A percentile compares a stretch with the other conserved stretches of the same genome.
These are phyloP conservation scores for Hanseniaspora thailandica DNA, from an alignment of 805 yeast species.

Conservation along the genomic window DNA sequence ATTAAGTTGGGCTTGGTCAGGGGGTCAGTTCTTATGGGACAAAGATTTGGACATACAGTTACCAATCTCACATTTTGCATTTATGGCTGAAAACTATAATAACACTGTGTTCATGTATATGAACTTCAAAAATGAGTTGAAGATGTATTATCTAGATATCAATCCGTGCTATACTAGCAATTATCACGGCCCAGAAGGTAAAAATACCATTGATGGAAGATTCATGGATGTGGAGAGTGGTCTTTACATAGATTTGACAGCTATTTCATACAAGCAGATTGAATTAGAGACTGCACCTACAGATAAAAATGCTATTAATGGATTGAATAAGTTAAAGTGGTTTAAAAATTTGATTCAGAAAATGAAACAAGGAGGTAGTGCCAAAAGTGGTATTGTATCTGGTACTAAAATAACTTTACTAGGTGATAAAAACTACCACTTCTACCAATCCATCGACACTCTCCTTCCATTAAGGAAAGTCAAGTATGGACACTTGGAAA, in stretches of 20 bases:
- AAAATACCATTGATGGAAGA: conserved; percentile 46
- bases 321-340: background rate
- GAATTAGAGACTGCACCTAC: background rate
- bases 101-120: conserved; percentile 35
- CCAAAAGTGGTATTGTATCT: background rate
- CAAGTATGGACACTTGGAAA: conserved; percentile 14
- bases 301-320: background rate
- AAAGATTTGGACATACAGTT: conserved; percentile 44
- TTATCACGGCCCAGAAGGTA: conserved; percentile 30
- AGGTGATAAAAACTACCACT: conserved; percentile 14
- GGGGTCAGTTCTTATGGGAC: conserved; percentile 45
- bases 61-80: conserved; percentile 34
- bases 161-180: conserved; percentile 35
- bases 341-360: background rate
- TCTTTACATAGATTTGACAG: conserved; percentile 49
- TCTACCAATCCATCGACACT: conserved; percentile 1
- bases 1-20: conserved; percentile 48
- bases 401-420: background rate
- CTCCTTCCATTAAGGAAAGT: conserved; percentile 15
- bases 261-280: conserved; percentile 31
- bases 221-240: conserved; percentile 51
- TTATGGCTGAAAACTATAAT: conserved; percentile 35
- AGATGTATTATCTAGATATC: conserved; percentile 37
- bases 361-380: background rate
- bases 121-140: conserved; percentile 31